Evolutionary conservation across 148 eudicot genomes (phyloP).

Genomic region (Spergularia bocconei): DNA sequence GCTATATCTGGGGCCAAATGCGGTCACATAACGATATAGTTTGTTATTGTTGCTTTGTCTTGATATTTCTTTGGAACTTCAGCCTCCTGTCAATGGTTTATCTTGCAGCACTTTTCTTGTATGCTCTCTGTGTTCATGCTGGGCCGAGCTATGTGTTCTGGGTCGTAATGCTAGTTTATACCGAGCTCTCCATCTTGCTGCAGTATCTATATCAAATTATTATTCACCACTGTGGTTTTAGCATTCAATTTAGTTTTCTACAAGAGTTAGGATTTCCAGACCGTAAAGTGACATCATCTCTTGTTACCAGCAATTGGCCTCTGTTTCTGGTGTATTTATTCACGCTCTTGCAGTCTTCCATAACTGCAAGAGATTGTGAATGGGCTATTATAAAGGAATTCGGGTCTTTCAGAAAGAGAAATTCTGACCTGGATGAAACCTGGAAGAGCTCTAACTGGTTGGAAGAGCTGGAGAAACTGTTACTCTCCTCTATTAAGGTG

Average conservation of each 20-base stretch:
- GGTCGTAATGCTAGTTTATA: slow-evolving; percentile 81
- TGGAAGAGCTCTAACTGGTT: slow-evolving; percentile 44
- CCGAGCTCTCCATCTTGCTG: slow-evolving; percentile 73
- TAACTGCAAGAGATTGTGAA: slow-evolving; percentile 85
- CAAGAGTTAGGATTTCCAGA: slow-evolving; percentile 72
- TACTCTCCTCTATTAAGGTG: slow-evolving; percentile 39
- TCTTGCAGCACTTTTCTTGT: slow-evolving; percentile 80
- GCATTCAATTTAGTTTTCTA: slow-evolving; percentile 48
- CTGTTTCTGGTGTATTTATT: slow-evolving; percentile 82
- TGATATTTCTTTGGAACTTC: slow-evolving; percentile 94
- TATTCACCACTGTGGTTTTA: slow-evolving; percentile 90
- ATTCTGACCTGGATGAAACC: slow-evolving; percentile 29
- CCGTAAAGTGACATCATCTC: slow-evolving; percentile 60
- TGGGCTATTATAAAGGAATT: slow-evolving; percentile 58
- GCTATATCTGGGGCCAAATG: slow-evolving; percentile 88
- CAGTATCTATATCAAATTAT: slow-evolving; percentile 87
- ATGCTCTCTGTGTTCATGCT: slow-evolving; percentile 89
- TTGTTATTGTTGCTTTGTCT: slow-evolving; percentile 88
- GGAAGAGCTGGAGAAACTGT: slow-evolving; percentile 35
- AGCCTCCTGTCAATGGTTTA: slow-evolving; percentile 92
- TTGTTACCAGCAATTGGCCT: slow-evolving; percentile 74
- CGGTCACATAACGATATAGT: slow-evolving; percentile 86
- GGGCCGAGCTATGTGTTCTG: slow-evolving; percentile 83
- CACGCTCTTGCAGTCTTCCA: slow-evolving; percentile 91
- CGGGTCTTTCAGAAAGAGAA: slow-evolving; percentile 34